Conservation (phyloP, 2,329 filamentous ascomycete genomes). For the Chrysosporium keratinophilum region DNA sequence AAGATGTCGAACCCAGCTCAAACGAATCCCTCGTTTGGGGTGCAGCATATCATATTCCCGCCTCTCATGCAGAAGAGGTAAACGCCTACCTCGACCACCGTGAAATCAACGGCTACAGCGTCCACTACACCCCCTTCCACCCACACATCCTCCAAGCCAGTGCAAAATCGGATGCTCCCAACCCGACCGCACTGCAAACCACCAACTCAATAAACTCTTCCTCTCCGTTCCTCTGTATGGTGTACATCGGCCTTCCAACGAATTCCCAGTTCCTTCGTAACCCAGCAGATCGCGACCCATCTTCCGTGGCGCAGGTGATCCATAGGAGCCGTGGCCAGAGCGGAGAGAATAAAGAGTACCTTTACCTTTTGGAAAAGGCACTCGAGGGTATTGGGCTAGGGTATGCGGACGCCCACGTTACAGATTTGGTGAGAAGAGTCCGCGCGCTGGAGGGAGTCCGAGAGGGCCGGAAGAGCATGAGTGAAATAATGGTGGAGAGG, state of each 20-base stretch:
- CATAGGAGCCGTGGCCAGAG: constrained; percentile 66
- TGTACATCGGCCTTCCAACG: constrained; percentile 88
- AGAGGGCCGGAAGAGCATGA: constrained; percentile 25
- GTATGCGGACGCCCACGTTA: constrained; percentile 73
- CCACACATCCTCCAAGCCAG: constrained; percentile 36
- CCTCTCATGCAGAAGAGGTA: constrained; percentile 65
- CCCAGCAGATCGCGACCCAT: constrained; percentile 55
- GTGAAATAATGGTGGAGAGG: constrained; percentile 21
- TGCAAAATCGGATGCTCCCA: constrained; percentile 17
- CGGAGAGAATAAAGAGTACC: constrained; percentile 81
- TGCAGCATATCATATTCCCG: constrained; percentile 74
- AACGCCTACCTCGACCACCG: constrained; percentile 86
- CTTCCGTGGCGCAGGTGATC: constrained; percentile 71
- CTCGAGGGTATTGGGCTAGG: constrained; percentile 62
- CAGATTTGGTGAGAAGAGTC: constrained; percentile 65
- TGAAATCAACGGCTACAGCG: constrained; percentile 94
- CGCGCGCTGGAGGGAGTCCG: constrained; percentile 47
- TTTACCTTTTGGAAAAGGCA: constrained; percentile 67
- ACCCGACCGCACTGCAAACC: constrained; percentile 23
- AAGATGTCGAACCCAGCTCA: constrained; percentile 25
- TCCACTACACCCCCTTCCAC: constrained; percentile 80
- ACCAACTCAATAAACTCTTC: constrained; percentile 3
- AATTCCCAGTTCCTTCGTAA: constrained; percentile 75
- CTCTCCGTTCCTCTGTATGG: constrained; percentile 49
- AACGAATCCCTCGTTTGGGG: constrained; percentile 59